Evolutionary conservation across 768 basidiomycete genomes (phyloP), one percentile per base, ranked within the genome.

Genomic region (Hypholoma sublateritium): DNA sequence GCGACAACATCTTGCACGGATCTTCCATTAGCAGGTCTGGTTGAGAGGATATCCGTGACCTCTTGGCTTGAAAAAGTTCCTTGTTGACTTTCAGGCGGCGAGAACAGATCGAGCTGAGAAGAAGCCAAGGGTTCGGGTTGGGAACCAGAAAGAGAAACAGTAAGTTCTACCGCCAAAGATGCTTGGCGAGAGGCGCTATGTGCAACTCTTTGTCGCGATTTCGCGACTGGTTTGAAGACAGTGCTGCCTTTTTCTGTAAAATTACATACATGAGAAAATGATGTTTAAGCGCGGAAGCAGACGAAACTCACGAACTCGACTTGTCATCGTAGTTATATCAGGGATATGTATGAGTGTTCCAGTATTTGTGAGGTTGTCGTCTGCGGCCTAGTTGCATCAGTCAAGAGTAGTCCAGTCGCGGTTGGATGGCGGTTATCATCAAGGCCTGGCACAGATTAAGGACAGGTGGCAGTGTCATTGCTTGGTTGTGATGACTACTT

Each of bases 141-240:
- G 49, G 47, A n/a, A n/a, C 28, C 28, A 32, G 28, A 32, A 28
- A 44, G 22, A 32, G 53, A 35, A 21, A 45, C 45, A 32, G 21
- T 22, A 42, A 11, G 8, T 34, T 69, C 69, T 16, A 65, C 50
- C 12, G 55, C 53, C 17, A 65, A 60, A 52, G 71, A 69, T 16
- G 65, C 21, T 56, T 77, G 75, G 56, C 66, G 70, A 60, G 68
- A 67, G 45, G 49, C 55, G 28, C 52, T 60, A 19, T 62, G 61
- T 9, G 62, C 60, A 45, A 72, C 65, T 24, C 85, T 83, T 13
- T 78, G 63, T 46, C 87, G 77, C 8, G 81, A 70, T 65, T 84
- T 87, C 13, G 73, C 76, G 3, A 88, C 77, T n/a, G 89, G 89
- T 65, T 80, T 81, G 62, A 91, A 91, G 53, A 89, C 69, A 5